Percentiles rank a stretch among this genome's conserved stretches.
phyloP scores from a whole-genome alignment of 108 stramenopile genomes.

The Epipyxis sp. region DNA sequence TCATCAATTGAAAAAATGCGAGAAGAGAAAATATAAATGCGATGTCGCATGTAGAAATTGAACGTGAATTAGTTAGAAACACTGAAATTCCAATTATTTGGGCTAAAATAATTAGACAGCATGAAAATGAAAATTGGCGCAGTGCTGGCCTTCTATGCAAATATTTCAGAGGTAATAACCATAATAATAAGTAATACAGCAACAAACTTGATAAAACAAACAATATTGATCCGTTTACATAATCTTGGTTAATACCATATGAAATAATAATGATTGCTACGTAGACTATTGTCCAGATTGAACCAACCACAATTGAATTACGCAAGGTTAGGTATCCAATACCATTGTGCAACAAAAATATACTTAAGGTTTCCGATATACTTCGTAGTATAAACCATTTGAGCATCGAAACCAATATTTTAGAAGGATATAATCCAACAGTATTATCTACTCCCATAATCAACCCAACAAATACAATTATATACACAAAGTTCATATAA shows the following conservation, averaged over 20 bases:
- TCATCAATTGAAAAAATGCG: not conserved
- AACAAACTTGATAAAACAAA: not conserved
- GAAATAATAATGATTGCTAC: not conserved
- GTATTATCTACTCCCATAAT: not conserved
- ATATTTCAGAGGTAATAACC: not conserved
- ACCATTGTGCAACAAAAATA: not conserved
- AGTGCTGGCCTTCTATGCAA: not conserved
- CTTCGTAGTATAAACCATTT: conserved; percentile 1
- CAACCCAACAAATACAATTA: not conserved
- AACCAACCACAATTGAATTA: not conserved
- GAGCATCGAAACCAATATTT: not conserved
- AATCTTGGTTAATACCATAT: not conserved
- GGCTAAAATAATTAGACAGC: not conserved
- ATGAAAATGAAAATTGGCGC: not conserved
- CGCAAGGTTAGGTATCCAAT: not conserved
- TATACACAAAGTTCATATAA: not conserved
- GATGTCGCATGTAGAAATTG: not conserved
- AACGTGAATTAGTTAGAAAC: not conserved
- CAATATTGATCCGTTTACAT: not conserved
- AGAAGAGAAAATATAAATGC: not conserved
- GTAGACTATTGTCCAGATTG: not conserved
- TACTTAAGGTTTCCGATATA: not conserved
- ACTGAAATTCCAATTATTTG: not conserved
- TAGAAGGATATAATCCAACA: not conserved
- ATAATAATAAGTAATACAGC: not conserved